A percentile compares a stretch with the other conserved stretches of the same genome.
These are phyloP conservation scores for Knufia fluminis DNA, from an alignment of 2,329 filamentous ascomycete genomes.

Conservation along the genomic window DNA sequence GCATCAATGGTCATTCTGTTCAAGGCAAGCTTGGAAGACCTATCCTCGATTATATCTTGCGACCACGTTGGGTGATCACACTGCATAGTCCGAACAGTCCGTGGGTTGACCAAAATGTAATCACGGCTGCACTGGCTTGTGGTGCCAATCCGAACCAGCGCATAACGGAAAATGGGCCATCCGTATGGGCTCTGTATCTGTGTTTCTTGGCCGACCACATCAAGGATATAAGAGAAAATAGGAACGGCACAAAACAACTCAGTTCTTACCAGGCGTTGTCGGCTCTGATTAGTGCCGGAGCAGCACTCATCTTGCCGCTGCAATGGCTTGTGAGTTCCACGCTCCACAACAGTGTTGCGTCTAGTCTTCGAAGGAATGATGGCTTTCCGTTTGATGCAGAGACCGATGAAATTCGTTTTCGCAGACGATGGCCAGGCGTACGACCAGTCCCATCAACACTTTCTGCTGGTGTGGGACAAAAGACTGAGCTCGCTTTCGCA, in stretches of 20 bases:
- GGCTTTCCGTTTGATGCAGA: too few relatives aligned
- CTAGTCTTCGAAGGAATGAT: too few relatives aligned
- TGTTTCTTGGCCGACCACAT: neutral
- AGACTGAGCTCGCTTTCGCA: too few relatives aligned
- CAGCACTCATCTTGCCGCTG: conserved; percentile 10
- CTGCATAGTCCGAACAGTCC: neutral
- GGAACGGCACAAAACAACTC: neutral
- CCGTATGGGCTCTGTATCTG: conserved; percentile 1
- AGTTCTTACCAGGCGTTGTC: neutral
- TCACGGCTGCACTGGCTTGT: neutral
- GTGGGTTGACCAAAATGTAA: neutral
- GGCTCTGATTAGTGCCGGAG: neutral
- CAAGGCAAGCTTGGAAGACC: conserved; percentile 2
- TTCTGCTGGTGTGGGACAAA: too few relatives aligned
- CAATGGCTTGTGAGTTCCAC: conserved; percentile 6
- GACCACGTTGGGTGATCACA: neutral
- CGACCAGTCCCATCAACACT: too few relatives aligned
- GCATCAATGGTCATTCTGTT: neutral
- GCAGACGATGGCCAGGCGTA: too few relatives aligned
- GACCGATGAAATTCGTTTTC: too few relatives aligned
- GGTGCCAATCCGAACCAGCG: conserved; percentile 1
- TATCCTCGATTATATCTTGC: conserved; percentile 6
- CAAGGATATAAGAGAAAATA: too few relatives aligned
- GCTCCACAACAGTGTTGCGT: too few relatives aligned
- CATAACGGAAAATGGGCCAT: neutral